Evolutionary conservation across 108 stramenopile genomes (phyloP), one percentile per base, ranked within the genome.

Genomic region (Poteriospumella lacustris): DNA sequence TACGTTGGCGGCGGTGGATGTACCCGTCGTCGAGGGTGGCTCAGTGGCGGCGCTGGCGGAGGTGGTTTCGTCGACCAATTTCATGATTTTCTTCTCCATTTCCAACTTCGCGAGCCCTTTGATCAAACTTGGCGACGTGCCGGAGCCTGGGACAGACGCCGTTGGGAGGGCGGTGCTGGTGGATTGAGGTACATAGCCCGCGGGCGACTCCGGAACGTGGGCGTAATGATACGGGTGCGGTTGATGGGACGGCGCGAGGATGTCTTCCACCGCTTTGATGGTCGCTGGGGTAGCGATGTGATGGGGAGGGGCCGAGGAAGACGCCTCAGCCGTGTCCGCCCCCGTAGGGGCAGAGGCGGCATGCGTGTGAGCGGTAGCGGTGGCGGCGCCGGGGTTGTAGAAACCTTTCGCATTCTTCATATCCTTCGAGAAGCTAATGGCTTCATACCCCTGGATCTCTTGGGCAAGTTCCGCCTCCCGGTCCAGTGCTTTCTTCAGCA

Each of bases 401-500:
- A 64, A 19, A 9, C 15, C 15, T 19, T 31, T 33, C n/a, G n/a
- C n/a, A n/a, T n/a, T n/a, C n/a, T n/a, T n/a, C n/a, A n/a, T n/a
- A n/a, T n/a, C n/a, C n/a, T n/a, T n/a, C 42, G 33, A 9, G 36
- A 72, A 15, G 19, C 9, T 5, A 44, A 34, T 3, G 43, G 43
- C 80, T 56, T 91, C 85, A 79, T 91, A 92, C 2, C 91, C 92
- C 15, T 91, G 91, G 24, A 95, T 91, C 36, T 84, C 68, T 33
- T 80, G 62, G 44, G 83, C 68, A 91, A 92, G 92, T 62, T 91
- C 89, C 73, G 85, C 83, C 73, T 93, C 93, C n/a, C 88, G 79
- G 70, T 89, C 87, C 29, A 95, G 81, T 0, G 95, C 95, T 79
- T 90, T 87, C 58, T 91, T 89, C 29, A 94, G 72, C 0, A 94